Conservation (phyloP, 345 rosid species). For the Excoecaria agallocha region DNA sequence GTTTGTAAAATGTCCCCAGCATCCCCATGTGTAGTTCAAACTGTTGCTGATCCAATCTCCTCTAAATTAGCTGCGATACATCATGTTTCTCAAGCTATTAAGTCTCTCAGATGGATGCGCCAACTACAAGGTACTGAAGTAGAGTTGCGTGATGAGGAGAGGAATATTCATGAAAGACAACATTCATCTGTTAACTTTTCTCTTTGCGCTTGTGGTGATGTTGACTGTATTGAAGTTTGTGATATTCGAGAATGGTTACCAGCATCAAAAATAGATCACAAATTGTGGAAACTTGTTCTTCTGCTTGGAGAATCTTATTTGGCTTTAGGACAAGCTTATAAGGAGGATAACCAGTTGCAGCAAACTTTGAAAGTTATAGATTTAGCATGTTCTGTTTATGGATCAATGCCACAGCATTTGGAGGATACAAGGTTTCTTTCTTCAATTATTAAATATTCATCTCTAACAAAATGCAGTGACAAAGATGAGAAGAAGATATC, state of each 20-base stretch:
- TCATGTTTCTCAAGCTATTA: constrained; percentile 97
- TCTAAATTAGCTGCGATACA: constrained; percentile 81
- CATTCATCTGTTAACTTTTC: constrained; percentile 47
- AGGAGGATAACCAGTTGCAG: constrained; percentile 76
- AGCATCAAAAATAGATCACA: constrained; percentile 75
- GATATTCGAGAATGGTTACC: constrained; percentile 96
- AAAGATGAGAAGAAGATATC: constrained; percentile 27
- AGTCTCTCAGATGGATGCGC: constrained; percentile 89
- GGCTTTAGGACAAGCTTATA: constrained; percentile 81
- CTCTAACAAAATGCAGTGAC: constrained; percentile 27
- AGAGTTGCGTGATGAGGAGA: constrained; percentile 32
- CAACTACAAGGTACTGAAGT: constrained; percentile 61
- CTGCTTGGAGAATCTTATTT: constrained; percentile 94
- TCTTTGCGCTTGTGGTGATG: constrained; percentile 89
- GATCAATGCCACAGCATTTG: constrained; percentile 89
- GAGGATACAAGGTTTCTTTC: constrained; percentile 68
- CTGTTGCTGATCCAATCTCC: constrained; percentile 62
- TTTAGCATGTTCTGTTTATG: constrained; percentile 76
- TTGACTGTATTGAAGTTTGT: constrained; percentile 95
- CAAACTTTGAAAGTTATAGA: constrained; percentile 79
- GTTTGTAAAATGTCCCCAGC: constrained; percentile 36
- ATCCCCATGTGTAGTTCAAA: constrained; percentile 42
- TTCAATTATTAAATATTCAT: constrained; percentile 48
- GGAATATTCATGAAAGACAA: constrained; percentile 28
- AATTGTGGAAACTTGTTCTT: constrained; percentile 91